Base-by-base conservation (phyloP, 148 eudicot genomes). In the Pharnaceum exiguum region DNA sequence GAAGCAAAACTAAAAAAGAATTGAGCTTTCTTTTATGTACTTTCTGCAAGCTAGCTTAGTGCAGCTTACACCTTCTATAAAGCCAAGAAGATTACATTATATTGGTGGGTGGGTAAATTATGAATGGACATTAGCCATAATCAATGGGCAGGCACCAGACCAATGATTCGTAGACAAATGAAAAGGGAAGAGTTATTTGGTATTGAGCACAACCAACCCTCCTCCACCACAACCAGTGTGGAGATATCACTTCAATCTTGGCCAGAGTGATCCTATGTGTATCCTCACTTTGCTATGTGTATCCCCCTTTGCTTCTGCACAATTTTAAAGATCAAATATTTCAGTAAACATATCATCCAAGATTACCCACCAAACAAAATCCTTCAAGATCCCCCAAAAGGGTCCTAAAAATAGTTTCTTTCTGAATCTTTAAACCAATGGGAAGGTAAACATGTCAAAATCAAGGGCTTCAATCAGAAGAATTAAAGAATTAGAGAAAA, bases 81-180 rank as follows among this genome's bases (percentile, higher is more conserved):
- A 11, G 45, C 26, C 44, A 15, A 43, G 18, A 25, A 51, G 67
- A 58, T 18, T 57, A 48, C 58, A 53, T 49, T 21, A 32, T n/a
- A n/a, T n/a, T n/a, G n/a, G n/a, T n/a, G n/a, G n/a, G 31, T 9
- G 31, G 24, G 10, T 22, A 12, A 56, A 21, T 24, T 5, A 32
- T n/a, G 62, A 56, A 46, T 35, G 65, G 36, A 58, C 36, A 69
- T 90, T 87, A 90, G 85, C 97, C 97, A 56, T 84, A 84, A 80
- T 90, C 97, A 75, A 82, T 71, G 40, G 91, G 91, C 38, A 86
- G 58, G 33, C 73, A 77, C 75, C 82, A 71, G 67, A 79, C 77
- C 77, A 80, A 67, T 58, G 75, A 45, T 38, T 69, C 72, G 68
- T 54, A 61, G 19, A 68, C 57, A 65, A 72, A 68, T 10, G 65